Evolutionary conservation across 345 rosid genomes (phyloP).

Genomic region (Euphorbia lathyris): DNA sequence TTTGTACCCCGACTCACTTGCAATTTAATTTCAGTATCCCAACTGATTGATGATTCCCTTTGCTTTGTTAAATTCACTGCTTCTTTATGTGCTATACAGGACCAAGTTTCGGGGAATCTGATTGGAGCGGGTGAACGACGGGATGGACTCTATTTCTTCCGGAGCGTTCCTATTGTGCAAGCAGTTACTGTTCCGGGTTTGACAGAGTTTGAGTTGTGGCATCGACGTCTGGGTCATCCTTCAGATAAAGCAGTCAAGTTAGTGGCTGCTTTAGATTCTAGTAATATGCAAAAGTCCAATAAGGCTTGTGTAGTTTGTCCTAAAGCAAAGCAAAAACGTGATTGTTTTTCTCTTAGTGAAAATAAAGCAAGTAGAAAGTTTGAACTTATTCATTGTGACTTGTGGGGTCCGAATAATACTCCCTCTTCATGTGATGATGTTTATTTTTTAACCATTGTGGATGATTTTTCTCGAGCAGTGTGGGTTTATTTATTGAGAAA

Average conservation of each 20-base stretch:
- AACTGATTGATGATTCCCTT: background rate
- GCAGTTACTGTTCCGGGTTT: background rate
- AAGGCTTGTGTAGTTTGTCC: conserved; percentile 15
- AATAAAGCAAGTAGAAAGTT: conserved; percentile 11
- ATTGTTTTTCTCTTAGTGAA: background rate
- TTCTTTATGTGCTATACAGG: conserved; percentile 11
- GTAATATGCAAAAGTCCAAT: background rate
- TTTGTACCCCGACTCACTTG: background rate
- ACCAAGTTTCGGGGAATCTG: conserved; percentile 16
- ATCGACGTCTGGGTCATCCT: conserved; percentile 12
- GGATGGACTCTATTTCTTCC: background rate
- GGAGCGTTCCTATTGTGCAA: background rate
- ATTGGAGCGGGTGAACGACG: conserved; percentile 15
- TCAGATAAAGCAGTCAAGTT: background rate
- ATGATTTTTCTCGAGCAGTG: conserved; percentile 16
- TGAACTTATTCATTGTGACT: conserved; percentile 24
- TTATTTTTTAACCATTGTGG: conserved; percentile 20
- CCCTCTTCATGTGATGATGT: background rate
- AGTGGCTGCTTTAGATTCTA: too few species aligned
- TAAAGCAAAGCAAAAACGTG: conserved; percentile 16
- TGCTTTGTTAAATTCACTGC: conserved; percentile 1
- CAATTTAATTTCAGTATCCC: conserved; percentile 7
- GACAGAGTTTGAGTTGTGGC: background rate
- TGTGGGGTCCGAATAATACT: conserved; percentile 17
- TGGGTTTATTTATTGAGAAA: conserved; percentile 20